A percentile compares a stretch with the other conserved stretches of the same genome.
These are phyloP conservation scores for Suhomyces kilbournensis DNA, from an alignment of 805 yeast species.

Conservation along the genomic window DNA sequence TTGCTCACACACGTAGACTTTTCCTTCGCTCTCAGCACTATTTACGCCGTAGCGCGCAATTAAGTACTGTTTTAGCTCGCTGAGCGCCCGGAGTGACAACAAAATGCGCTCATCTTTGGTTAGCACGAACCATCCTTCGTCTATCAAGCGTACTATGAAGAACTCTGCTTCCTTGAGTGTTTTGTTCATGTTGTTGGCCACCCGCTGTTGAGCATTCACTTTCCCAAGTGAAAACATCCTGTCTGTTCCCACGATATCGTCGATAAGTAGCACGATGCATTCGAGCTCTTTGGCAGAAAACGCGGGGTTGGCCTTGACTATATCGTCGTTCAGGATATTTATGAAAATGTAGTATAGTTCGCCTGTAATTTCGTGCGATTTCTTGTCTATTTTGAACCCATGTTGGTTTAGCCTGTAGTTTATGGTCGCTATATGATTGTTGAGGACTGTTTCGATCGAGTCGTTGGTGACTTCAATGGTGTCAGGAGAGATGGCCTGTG, in stretches of 20 bases:
- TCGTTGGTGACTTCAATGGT: not conserved
- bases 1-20: conserved; percentile 44
- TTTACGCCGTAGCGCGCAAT: conserved; percentile 40
- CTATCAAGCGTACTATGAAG: conserved; percentile 39
- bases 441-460: conserved; percentile 8
- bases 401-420: conserved; percentile 31
- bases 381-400: conserved; percentile 44
- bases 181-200: conserved; percentile 23
- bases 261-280: conserved; percentile 44
- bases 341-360: conserved; percentile 35
- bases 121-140: conserved; percentile 53
- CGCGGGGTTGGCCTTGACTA: conserved; percentile 37
- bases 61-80: conserved; percentile 48
- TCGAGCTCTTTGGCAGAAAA: conserved; percentile 40
- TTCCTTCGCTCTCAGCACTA: conserved; percentile 25
- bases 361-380: conserved; percentile 33
- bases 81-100: conserved; percentile 40
- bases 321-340: conserved; percentile 38
- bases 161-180: conserved; percentile 35
- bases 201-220: conserved; percentile 33
- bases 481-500: conserved; percentile 1
- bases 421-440: conserved; percentile 24
- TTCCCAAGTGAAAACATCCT: conserved; percentile 33
- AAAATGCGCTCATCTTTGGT: conserved; percentile 30
- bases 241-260: conserved; percentile 41